These are phyloP conservation scores for Lactifluus subvellereus DNA, from an alignment of 768 basidiomycete species.

Conservation along the genomic window DNA sequence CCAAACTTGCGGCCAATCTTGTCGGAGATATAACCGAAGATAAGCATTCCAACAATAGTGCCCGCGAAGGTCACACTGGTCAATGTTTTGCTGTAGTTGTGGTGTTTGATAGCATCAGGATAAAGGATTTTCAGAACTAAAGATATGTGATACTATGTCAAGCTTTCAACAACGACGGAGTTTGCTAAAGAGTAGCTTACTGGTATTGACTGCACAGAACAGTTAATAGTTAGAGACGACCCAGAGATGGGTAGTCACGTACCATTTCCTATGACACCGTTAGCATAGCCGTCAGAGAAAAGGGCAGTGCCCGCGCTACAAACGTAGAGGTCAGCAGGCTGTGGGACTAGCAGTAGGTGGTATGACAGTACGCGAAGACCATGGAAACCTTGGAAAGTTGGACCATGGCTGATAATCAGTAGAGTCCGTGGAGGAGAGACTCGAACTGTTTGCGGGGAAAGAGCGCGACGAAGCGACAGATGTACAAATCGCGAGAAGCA, in stretches of 20 bases:
- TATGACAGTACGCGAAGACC: constrained; percentile 62
- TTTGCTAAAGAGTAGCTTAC: constrained; percentile 35
- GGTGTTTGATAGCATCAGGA: constrained; percentile 39
- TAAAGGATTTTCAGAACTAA: constrained; percentile 70
- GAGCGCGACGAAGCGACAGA: neutral
- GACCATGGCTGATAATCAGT: constrained; percentile 8
- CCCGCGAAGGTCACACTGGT: constrained; percentile 77
- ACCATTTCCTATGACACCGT: constrained; percentile 74
- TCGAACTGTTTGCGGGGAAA: neutral
- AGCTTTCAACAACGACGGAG: neutral
- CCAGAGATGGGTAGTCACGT: constrained; percentile 29
- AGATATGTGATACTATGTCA: constrained; percentile 11
- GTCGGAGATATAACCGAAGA: constrained; percentile 79
- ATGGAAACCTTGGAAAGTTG: constrained; percentile 57
- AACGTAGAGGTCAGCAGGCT: constrained; percentile 6
- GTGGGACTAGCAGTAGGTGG: neutral
- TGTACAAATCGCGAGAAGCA: neutral
- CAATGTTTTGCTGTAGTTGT: constrained; percentile 59
- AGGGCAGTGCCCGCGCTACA: constrained; percentile 78
- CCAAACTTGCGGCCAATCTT: constrained; percentile 72
- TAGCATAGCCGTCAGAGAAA: constrained; percentile 88
- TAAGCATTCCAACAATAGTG: constrained; percentile 79
- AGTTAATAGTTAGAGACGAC: constrained; percentile 3
- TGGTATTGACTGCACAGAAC: constrained; percentile 53
- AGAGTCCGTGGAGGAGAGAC: neutral